Base-by-base conservation (phyloP, 768 basidiomycete genomes). In the Xanthoconium stramineum region DNA sequence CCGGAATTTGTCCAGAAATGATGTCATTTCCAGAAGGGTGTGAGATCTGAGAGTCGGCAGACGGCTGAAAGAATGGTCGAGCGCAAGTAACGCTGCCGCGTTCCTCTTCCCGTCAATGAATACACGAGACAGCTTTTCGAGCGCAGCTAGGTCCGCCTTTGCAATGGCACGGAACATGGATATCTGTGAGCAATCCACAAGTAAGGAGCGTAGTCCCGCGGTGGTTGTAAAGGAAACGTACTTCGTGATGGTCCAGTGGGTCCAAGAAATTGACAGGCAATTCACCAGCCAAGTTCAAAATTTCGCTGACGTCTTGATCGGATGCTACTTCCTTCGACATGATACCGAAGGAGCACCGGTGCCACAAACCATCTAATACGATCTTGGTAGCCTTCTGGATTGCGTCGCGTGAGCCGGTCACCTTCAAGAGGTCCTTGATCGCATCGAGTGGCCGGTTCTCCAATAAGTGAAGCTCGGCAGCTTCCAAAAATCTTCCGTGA, bases 361-460 rank as follows among this genome's bases (percentile, higher is more conserved):
- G 62, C 83, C 84, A 85, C 15, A 84, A 64, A 1, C 67, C 74
- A 29, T 76, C 72, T 14, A 80, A 62, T 14, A 81, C 65, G 39
- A 74, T 79, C 20, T 69, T 51, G 17, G 61, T 65, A 1, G 78
- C 85, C 42, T 64, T 69, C 20, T 53, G 58, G 14, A 65, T 58
- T 1, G 77, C 77, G 0, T 65, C 30, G 3, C 40, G 46, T 15
- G 69, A 71, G 0, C 44, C 49, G 8, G 28, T 59, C 33, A 78
- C 76, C 39, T 69, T 64, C 5, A 83, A 59, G 42, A 84, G 67
- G 3, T 80, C 64, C 12, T 63, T 68, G 11, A 84, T 78, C 0
- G 84, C 85, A 13, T 80, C 75, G 2, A 75, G 35, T 0, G 65
- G 66, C 2, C 78, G 75, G 14, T 80, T 82, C 59, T 83, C 79